phyloP scores from a whole-genome alignment of 306 rosid species.

The Corylus avellana region DNA sequence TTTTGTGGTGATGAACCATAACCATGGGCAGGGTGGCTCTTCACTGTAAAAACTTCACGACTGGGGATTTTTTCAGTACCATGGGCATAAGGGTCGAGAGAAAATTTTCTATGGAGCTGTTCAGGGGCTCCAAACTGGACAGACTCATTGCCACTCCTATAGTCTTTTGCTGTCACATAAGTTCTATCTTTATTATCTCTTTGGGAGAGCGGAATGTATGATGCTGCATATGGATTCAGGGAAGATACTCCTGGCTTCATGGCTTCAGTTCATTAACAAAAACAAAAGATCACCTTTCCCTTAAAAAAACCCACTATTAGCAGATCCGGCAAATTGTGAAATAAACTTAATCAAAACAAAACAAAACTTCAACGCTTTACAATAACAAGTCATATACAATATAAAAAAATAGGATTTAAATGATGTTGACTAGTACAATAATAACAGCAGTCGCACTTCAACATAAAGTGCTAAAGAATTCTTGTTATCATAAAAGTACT shows the following conservation, averaged over 20 bases:
- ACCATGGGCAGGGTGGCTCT: constrained; percentile 42
- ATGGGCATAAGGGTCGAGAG: constrained; percentile 12
- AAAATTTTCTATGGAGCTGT: constrained; percentile 29
- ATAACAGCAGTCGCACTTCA: neutral
- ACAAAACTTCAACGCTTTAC: neutral
- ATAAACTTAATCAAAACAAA: neutral
- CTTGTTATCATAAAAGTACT: neutral
- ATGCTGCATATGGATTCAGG: constrained; percentile 80
- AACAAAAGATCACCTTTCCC: constrained; percentile 2
- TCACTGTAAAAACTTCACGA: constrained; percentile 26
- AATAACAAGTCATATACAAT: neutral
- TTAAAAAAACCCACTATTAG: constrained; percentile 6
- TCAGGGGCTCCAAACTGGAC: constrained; percentile 43
- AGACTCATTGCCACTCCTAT: constrained; percentile 33
- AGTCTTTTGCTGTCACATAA: constrained; percentile 26
- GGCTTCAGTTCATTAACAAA: constrained; percentile 27
- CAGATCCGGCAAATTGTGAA: neutral
- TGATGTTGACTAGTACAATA: neutral
- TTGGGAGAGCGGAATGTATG: constrained; percentile 66
- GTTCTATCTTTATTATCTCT: constrained; percentile 47
- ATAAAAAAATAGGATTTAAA: neutral
- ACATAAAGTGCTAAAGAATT: neutral
- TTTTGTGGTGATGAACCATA: constrained; percentile 41
- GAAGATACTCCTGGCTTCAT: constrained; percentile 63
- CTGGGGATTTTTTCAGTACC: constrained; percentile 23